Evolutionary conservation across 805 yeast genomes (phyloP), one percentile per base, ranked within the genome.

Genomic region (Suhomyces tanzawaensis): DNA sequence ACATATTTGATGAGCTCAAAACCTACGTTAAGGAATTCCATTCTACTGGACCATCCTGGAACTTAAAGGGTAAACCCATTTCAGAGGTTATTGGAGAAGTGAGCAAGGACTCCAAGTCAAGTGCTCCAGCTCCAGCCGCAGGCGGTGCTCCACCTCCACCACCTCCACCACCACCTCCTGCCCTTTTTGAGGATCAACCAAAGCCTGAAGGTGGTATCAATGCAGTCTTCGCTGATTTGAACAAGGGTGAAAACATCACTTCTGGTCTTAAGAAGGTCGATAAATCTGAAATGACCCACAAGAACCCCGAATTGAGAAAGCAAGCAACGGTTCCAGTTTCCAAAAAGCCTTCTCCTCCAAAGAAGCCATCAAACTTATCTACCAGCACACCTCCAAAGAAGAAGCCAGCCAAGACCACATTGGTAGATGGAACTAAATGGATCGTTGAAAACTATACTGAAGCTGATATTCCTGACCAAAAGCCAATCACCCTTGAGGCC

Each of bases 221-320:
- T 49, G 98, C 98, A 2, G 96, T 93, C 11, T 93, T 93, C 61
- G 82, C 86, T n/a, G 95, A 85, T 48, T 71, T 93, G 48, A 89
- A 82, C 66, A 75, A 82, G 66, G 99, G 99, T 43, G 85, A 81
- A 48, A 68, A 65, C 32, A 83, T 93, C 53, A 90, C 98, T 1
- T 71, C 89, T 24, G 86, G 89, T 11, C 77, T 93, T 49, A 88
- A 84, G 59, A 91, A 91, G 60, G 97, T 91, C 27, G 97, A 90
- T 50, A 87, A 81, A 67, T 82, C 95, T 7, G 86, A 89, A 64
- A 87, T 86, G 89, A 88, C 96, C 16, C 96, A 88, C 64, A 89
- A 88, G 65, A 87, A 89, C 61, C 95, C 96, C 2, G 81, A 71
- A 32, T 70, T 90, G 51, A 83, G 96, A 53, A 74, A 69, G 8